Evolutionary conservation across 2,329 filamentous ascomycete species (phyloP).

Genomic region (Ceratocystis variospora): DNA sequence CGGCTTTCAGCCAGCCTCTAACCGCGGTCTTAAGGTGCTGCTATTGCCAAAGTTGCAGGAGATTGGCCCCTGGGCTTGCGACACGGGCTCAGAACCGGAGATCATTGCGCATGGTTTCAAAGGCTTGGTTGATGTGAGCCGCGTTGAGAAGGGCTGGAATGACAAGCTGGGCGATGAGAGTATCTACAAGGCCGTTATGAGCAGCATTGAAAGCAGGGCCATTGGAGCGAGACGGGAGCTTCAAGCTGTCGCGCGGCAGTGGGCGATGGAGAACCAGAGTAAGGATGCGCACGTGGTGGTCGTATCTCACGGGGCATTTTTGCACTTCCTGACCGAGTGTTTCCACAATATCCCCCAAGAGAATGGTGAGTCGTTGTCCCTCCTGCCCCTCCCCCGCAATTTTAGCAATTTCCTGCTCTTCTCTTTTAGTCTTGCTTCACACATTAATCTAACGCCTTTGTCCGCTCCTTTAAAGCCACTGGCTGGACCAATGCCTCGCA

Average conservation of each 20-base stretch:
- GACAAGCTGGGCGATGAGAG: conserved; percentile 42
- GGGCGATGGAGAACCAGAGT: conserved; percentile 29
- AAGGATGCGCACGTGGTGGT: conserved; percentile 53
- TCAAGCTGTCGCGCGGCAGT: conserved; percentile 33
- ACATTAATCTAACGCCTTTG: background rate
- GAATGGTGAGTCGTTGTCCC: conserved; percentile 27
- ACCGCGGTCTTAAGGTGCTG: conserved; percentile 32
- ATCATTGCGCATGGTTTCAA: conserved; percentile 49
- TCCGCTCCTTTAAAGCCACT: conserved; percentile 37
- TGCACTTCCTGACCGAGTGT: conserved; percentile 77
- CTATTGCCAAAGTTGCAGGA: conserved; percentile 69
- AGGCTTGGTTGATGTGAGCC: conserved; percentile 46
- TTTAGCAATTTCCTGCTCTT: background rate
- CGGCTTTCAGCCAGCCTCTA: conserved; percentile 46
- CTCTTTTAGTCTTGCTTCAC: background rate
- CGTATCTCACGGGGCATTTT: conserved; percentile 69
- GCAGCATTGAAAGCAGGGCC: conserved; percentile 47
- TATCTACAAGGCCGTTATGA: conserved; percentile 27
- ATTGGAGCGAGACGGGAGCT: conserved; percentile 47
- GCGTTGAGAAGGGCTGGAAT: conserved; percentile 57
- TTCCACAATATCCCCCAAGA: conserved; percentile 46
- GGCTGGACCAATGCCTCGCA: conserved; percentile 63
- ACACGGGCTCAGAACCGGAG: conserved; percentile 49
- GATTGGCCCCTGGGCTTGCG: conserved; percentile 58
- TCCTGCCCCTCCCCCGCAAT: no score